Evolutionary conservation across 1,284 basidiomycete species (phyloP), one percentile per base, ranked within the genome.

Genomic region (Ceratobasidium sp.): DNA sequence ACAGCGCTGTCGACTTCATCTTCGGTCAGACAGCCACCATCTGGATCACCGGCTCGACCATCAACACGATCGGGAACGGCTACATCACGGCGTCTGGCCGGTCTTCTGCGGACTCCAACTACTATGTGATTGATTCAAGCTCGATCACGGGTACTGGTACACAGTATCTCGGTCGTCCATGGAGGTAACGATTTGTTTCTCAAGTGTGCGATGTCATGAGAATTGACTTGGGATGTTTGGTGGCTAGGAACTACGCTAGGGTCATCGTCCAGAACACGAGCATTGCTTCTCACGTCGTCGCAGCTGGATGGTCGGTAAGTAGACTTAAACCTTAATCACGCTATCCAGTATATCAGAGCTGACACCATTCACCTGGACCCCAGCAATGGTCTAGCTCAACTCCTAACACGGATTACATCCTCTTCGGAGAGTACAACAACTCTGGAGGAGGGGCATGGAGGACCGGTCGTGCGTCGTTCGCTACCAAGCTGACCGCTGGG

Each of bases 341-440:
- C 9, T 18, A 38, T 21, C 13, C 13, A 21, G 11, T 28, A 21
- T 21, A 30, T 16, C 9, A 57, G 11, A 41, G 43, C 55, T 58
- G 55, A 58, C 55, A 58, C 23, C 18, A 18, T 8, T 5, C 28
- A 35, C 18, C 21, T 58, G 13, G n/a, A n/a, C n/a, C 16, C 6
- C 21, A 69, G 66, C 67, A 70, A 58, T 77, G 76, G 76, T 72
- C 54, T 38, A 62, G 47, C 35, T 72, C 74, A 32, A 64, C 50
- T 26, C 66, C 72, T 16, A 66, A 70, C 18, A 77, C 75, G 14
- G 76, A 77, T 26, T 67, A 77, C 28, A 73, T 77, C 28, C 47
- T 73, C 6, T 76, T 77, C 49, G 76, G 75, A 26, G 76, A 77
- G 50, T 74, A 75, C 61, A 73, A 73, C 59, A 75, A 76, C 74